A percentile compares a stretch with the other conserved stretches of the same genome.
Evolutionary conservation across 345 rosid species (phyloP).

Genomic region (Moringa oleifera): DNA sequence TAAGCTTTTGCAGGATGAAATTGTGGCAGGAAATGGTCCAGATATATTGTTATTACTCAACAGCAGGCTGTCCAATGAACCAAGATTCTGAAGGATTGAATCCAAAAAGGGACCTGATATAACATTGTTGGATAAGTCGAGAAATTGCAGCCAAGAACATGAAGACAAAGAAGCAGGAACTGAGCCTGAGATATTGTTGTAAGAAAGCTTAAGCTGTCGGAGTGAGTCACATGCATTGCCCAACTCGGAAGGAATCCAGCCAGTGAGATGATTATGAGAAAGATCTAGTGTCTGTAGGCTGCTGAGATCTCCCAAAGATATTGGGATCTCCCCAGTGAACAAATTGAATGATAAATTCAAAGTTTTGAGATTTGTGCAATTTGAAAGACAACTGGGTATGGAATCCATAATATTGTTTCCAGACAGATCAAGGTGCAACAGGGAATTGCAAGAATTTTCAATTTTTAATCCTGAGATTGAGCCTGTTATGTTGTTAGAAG

Average conservation of each 20-base stretch:
- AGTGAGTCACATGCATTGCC: conserved; percentile 67
- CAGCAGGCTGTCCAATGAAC: conserved; percentile 55
- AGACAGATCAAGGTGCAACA: conserved; percentile 66
- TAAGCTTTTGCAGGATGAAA: conserved; percentile 65
- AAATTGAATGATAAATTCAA: conserved; percentile 59
- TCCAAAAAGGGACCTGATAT: conserved; percentile 74
- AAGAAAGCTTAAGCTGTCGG: conserved; percentile 49
- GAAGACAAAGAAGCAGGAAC: conserved; percentile 60
- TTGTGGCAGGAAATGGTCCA: conserved; percentile 63
- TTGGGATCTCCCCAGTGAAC: conserved; percentile 66
- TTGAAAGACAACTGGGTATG: conserved; percentile 58
- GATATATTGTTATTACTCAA: conserved; percentile 68
- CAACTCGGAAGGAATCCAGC: conserved; percentile 79
- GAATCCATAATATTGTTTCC: conserved; percentile 46
- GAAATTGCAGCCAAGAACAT: conserved; percentile 60
- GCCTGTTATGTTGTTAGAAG: conserved; percentile 86
- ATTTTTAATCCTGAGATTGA: conserved; percentile 54
- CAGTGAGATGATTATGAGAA: conserved; percentile 65
- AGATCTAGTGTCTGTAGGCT: conserved; percentile 67
- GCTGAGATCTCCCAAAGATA: conserved; percentile 45
- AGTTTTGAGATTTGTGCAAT: conserved; percentile 68
- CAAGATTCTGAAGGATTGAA: conserved; percentile 46
- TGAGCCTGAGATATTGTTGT: conserved; percentile 77
- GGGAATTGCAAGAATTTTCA: conserved; percentile 53
- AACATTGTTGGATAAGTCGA: conserved; percentile 86